Base-by-base conservation (phyloP, 441 rosid species). In the Omphalea diandra region DNA sequence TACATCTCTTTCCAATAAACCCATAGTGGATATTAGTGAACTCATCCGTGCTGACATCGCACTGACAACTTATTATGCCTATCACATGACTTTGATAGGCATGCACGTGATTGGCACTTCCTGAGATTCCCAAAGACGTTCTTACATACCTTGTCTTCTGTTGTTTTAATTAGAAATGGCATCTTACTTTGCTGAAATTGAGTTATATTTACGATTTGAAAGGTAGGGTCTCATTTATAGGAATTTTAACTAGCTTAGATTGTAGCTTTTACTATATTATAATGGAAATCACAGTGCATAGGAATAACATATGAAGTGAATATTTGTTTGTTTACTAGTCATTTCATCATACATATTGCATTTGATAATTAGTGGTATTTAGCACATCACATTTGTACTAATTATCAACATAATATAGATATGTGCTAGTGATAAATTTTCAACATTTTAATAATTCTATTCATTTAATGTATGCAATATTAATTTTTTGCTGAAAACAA, bases 81-180 rank as follows among this genome's bases (percentile, higher is more conserved):
- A 62, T 90, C 96, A 15, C 99, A 95, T 69, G 99, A 95, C 75
- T 83, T 78, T 59, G 99, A 95, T 77, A 82, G 98, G 86, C 98
- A 89, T 75, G 93, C 85, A 79, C 98, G 99, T 71, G 97, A 90
- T 81, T 87, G 96, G 40, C 98, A 76, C 71, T 78, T 81, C 82
- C 83, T 95, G 83, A 90, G 99, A 86, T 90, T 85, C 84, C 92
- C 85, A 75, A 95, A 95, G 85, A 95, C 96, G 99, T 94, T 78
- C 58, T 71, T 56, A 74, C 83, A 68, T 50, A 78, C 75, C 79
- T 75, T 73, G 35, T 76, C 67, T 58, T 75, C 71, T 64, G 24
- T 76, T 67, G 33, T 71, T 75, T 40, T 65, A 58, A 11, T 70
- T 43, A 36, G 41, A 35, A n/a, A 27, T 75, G 58, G 27, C 38